These are phyloP conservation scores for Leucogyrophana mollusca DNA, from an alignment of 768 basidiomycete species.

Conservation along the genomic window DNA sequence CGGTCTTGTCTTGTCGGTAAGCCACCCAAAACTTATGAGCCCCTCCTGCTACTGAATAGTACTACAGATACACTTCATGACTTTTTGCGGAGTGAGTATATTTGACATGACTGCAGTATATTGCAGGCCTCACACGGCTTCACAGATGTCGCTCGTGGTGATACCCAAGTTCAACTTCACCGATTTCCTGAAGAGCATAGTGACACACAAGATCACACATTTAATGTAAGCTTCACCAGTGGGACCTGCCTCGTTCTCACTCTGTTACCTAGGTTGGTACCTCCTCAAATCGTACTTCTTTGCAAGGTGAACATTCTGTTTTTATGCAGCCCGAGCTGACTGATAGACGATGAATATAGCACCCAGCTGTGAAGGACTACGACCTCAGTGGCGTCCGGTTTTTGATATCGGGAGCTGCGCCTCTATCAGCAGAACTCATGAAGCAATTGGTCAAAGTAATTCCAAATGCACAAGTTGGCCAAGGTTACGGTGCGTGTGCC, in stretches of 20 bases:
- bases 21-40: constrained; percentile 18
- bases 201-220: constrained; percentile 54
- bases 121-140: constrained; percentile 4
- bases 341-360: constrained; percentile 33
- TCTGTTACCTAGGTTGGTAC: constrained; percentile 48
- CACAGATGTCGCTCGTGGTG: constrained; percentile 54
- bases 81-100: constrained; percentile 55
- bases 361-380: constrained; percentile 48
- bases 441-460: constrained; percentile 41
- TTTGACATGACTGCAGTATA: not conserved
- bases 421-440: constrained; percentile 57
- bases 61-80: constrained; percentile 46
- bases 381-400: constrained; percentile 53
- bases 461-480: constrained; percentile 61
- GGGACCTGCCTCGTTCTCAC: not conserved
- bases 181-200: constrained; percentile 61
- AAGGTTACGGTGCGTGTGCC: constrained; percentile 52
- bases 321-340: constrained; percentile 3
- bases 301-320: constrained; percentile 47
- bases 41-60: constrained; percentile 3
- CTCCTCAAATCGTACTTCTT: constrained; percentile 64
- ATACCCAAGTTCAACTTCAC: constrained; percentile 62
- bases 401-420: constrained; percentile 61
- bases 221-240: constrained; percentile 41
- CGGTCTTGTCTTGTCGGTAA: constrained; percentile 55